A percentile compares a stretch with the other conserved stretches of the same genome.
phyloP scores from a whole-genome alignment of 106 monocot genomes.

The Alisma plantagoaquatica region DNA sequence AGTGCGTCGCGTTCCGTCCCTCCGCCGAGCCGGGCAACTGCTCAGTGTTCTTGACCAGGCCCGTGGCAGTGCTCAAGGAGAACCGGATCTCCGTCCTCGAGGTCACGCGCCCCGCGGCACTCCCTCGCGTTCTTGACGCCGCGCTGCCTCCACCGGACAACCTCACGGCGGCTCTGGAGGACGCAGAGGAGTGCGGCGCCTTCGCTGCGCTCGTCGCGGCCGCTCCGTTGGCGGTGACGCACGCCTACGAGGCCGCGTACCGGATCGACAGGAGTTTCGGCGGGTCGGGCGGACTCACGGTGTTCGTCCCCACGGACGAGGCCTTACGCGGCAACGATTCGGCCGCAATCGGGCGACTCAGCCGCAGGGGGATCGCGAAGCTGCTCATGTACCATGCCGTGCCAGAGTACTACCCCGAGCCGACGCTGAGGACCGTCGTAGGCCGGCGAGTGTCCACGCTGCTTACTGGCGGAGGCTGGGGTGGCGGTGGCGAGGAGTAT shows the following conservation, averaged over 20 bases:
- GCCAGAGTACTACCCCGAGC: conserved; percentile 64
- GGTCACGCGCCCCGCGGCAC: conserved; percentile 57
- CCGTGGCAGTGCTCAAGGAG: no score
- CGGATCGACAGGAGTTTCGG: no score
- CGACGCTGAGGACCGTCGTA: conserved; percentile 43
- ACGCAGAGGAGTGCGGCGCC: conserved; percentile 84
- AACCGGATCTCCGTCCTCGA: conserved; percentile 82
- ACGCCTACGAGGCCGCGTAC: conserved; percentile 56
- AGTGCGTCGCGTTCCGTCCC: conserved; percentile 55
- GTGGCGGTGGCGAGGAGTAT: conserved; percentile 55
- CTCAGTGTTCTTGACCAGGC: no score
- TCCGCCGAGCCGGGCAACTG: no score
- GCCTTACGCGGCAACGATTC: conserved; percentile 71
- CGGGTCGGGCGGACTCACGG: conserved; percentile 83
- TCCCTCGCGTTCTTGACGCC: conserved; percentile 63
- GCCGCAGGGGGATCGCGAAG: conserved; percentile 70
- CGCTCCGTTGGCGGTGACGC: conserved; percentile 70
- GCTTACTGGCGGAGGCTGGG: conserved; percentile 26
- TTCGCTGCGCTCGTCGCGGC: conserved; percentile 58
- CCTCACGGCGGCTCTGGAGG: conserved; percentile 68
- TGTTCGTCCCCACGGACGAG: conserved; percentile 92
- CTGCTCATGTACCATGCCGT: conserved; percentile 87
- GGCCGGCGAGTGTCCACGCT: conserved; percentile 37
- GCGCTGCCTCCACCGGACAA: conserved; percentile 31
- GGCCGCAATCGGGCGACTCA: conserved; percentile 47